phyloP scores from a whole-genome alignment of 805 yeast species.

The Metschnikowia borealis region DNA sequence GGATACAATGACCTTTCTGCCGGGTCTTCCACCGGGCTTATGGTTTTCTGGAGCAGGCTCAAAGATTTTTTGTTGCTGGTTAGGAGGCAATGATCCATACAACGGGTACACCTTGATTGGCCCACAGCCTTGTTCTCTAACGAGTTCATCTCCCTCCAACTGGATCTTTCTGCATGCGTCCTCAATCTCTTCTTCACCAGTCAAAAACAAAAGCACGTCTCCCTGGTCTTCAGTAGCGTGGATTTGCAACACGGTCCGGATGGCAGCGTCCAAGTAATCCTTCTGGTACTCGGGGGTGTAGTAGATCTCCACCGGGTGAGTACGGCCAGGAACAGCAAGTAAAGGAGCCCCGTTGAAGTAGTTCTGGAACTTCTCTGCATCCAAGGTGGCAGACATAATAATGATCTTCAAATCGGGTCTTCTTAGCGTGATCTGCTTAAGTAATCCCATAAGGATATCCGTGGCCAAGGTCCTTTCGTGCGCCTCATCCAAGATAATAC shows the following conservation, averaged over 20 bases:
- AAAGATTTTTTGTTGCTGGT: constrained; percentile 90
- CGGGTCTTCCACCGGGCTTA: constrained; percentile 79
- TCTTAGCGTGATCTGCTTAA: constrained; percentile 74
- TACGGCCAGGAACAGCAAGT: constrained; percentile 96
- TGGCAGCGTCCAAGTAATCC: constrained; percentile 91
- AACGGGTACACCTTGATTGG: constrained; percentile 87
- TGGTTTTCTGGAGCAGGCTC: constrained; percentile 82
- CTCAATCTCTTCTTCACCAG: constrained; percentile 98
- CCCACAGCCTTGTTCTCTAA: constrained; percentile 87
- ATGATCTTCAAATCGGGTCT: constrained; percentile 88
- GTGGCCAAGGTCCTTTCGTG: constrained; percentile 97
- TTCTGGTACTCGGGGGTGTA: constrained; percentile 96
- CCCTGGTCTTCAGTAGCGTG: constrained; percentile 97
- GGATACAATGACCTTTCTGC: constrained; percentile 86
- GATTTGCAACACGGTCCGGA: constrained; percentile 90
- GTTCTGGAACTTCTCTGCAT: constrained; percentile 90
- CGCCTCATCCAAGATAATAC: constrained; percentile 94
- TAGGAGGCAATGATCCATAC: constrained; percentile 95
- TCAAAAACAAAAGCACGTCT: constrained; percentile 78
- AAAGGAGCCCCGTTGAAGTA: constrained; percentile 91
- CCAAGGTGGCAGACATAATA: constrained; percentile 96
- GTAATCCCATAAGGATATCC: constrained; percentile 91
- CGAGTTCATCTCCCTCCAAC: constrained; percentile 82
- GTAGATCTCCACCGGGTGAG: constrained; percentile 94
- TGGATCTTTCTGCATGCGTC: constrained; percentile 89